Percentiles rank a stretch among this genome's conserved stretches.
Evolutionary conservation across 31 red algal species (phyloP).

Genomic region (Endocladia muricata): DNA sequence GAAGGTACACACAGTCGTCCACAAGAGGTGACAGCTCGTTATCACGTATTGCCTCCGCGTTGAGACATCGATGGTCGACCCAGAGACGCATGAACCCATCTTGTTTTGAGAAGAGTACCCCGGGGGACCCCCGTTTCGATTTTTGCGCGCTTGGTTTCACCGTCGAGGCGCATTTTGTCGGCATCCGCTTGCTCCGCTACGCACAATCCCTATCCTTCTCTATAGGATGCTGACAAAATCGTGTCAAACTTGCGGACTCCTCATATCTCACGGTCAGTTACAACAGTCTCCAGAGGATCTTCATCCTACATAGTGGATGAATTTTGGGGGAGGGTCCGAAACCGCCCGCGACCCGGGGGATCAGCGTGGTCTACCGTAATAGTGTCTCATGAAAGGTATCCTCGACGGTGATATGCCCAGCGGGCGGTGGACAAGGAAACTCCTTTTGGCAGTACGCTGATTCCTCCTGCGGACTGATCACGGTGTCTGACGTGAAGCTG

Average conservation of each 20-base stretch:
- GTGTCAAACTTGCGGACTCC: background rate
- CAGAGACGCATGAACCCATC: constrained; percentile 47
- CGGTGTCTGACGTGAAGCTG: background rate
- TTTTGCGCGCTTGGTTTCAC: constrained; percentile 21
- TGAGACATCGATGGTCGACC: constrained; percentile 46
- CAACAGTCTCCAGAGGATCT: background rate
- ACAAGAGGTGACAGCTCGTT: constrained; percentile 24
- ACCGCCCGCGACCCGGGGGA: background rate
- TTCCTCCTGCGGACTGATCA: no score
- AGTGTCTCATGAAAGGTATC: no score
- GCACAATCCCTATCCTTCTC: constrained; percentile 1
- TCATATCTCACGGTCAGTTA: constrained; percentile 21
- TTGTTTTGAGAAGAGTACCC: constrained; percentile 30
- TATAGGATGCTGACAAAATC: background rate
- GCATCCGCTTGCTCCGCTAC: constrained; percentile 22
- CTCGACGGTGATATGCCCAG: no score
- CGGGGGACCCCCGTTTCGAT: constrained; percentile 25
- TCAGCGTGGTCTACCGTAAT: background rate
- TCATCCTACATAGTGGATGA: constrained; percentile 30
- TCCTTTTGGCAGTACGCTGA: no score
- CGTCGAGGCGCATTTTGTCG: constrained; percentile 12
- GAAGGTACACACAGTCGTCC: constrained; percentile 40
- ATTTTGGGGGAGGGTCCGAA: background rate
- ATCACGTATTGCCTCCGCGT: constrained; percentile 23
- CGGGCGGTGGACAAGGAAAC: no score